phyloP scores from a whole-genome alignment of 2,329 filamentous ascomycete species.

The Parastagonospora avenae region DNA sequence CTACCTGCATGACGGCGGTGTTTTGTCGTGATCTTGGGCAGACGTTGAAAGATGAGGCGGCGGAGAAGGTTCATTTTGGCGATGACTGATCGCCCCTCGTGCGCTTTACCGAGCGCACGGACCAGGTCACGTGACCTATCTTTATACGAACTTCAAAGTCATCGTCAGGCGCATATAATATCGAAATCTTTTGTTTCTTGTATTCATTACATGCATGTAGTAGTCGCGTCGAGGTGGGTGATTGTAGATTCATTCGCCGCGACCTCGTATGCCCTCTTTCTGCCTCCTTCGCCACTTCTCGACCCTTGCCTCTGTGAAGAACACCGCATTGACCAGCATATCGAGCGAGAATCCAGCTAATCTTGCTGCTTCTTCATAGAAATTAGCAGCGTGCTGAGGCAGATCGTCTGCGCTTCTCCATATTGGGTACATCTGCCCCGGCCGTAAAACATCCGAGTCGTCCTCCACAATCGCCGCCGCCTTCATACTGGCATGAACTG shows the following conservation, averaged over 20 bases:
- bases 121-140: not conserved
- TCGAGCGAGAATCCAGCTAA: slow-evolving; percentile 57
- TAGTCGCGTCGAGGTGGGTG: no score
- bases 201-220: no score
- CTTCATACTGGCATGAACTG: slow-evolving; percentile 51
- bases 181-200: not conserved
- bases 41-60: slow-evolving; percentile 28
- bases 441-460: slow-evolving; percentile 38
- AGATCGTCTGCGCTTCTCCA: slow-evolving; percentile 57
- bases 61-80: slow-evolving; percentile 24
- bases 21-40: slow-evolving; percentile 32
- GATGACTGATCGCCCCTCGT: slow-evolving; percentile 20
- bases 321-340: slow-evolving; percentile 58
- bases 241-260: not conserved
- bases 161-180: no score
- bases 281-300: slow-evolving; percentile 31
- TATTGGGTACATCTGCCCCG: slow-evolving; percentile 57
- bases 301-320: slow-evolving; percentile 51
- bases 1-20: slow-evolving; percentile 26
- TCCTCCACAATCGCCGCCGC: slow-evolving; percentile 45
- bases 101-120: slow-evolving; percentile 9
- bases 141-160: no score
- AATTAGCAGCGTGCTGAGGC: slow-evolving; percentile 49
- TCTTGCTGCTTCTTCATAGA: slow-evolving; percentile 59
- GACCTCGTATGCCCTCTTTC: slow-evolving; percentile 1